Base-by-base conservation (phyloP, 2,329 filamentous ascomycete species). In the Whalleya microplaca region DNA sequence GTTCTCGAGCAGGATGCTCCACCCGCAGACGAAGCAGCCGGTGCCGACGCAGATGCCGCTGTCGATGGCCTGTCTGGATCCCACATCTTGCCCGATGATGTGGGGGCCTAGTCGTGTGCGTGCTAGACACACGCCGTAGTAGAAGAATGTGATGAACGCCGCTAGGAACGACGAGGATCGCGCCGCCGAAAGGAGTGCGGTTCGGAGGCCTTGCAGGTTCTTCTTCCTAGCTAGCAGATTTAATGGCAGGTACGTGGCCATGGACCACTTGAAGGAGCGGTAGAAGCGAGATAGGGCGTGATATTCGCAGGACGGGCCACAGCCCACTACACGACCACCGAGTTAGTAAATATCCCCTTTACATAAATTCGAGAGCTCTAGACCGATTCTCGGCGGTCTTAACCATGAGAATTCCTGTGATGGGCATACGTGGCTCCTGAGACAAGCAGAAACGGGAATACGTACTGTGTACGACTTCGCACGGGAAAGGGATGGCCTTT, bases 81-180 rank as follows among this genome's bases (percentile, higher is more conserved):
- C 64, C 0, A 71, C 72, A 16, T 80, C 18, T 70, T 76, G n/a
- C 84, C n/a, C 82, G 21, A 93, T 75, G 12, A 94, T 20, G 32
- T 71, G 82, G 0, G 92, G 92, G 0, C 91, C 91, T 6, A 95
- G 58, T 10, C 90, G 82, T 1, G 87, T 92, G 44, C 92, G 84
- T 5, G 85, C 80, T 0, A 96, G 83, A 69, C 92, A 96, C 2
- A 96, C 89, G 23, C 89, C 87, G 70, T 96, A 96, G 76, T 93
- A 96, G 71, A 94, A 95, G 10, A 92, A 76, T 1, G 85, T 79
- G 62, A 96, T 89, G 72, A 94, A 96, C 0, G 85, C 76, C 2
- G 86, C 90, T 1, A 96, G 80, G 70, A 96, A 95, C 0, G 88
- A 81, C 0, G 91, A 92, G 4, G 90, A 93, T 29, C 88, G 84